Evolutionary conservation across 805 yeast species (phyloP).

Genomic region (Wickerhamomyces xylosicus): DNA sequence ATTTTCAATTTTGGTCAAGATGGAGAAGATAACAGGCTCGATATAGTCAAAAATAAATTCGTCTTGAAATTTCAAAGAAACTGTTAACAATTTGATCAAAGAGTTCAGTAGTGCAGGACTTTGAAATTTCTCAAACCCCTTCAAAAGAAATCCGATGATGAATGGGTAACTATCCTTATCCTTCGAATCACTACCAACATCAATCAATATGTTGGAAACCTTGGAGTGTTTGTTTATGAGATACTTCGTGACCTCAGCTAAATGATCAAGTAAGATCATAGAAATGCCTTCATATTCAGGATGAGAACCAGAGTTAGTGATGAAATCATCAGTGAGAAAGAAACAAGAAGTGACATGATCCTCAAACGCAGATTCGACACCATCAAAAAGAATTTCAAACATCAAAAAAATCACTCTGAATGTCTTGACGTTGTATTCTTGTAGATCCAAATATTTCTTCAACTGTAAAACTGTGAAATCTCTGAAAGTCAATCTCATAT

Average conservation of each 20-base stretch:
- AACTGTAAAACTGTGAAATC: conserved; percentile 38
- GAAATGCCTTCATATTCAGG: conserved; percentile 12
- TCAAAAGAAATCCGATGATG: conserved; percentile 14
- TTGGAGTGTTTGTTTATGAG: conserved; percentile 10
- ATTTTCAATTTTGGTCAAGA: conserved; percentile 13
- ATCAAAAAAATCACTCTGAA: conserved; percentile 34
- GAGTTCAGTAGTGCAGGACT: conserved; percentile 12
- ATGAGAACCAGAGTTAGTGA: conserved; percentile 4
- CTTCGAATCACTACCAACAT: conserved; percentile 1
- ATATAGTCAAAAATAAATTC: conserved; percentile 17
- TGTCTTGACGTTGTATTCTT: conserved; percentile 26
- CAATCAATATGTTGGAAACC: conserved; percentile 8
- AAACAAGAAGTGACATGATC: conserved; percentile 32
- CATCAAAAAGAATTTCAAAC: conserved; percentile 38
- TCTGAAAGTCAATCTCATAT: conserved; percentile 50
- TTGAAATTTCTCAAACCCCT: conserved; percentile 14
- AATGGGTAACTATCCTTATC: conserved; percentile 9
- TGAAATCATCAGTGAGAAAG: conserved; percentile 21
- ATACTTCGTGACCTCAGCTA: conserved; percentile 14
- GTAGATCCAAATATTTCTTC: conserved; percentile 32
- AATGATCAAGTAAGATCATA: conserved; percentile 15
- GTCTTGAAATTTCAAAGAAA: conserved; percentile 16
- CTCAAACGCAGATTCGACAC: conserved; percentile 44
- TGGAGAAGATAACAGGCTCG: conserved; percentile 13
- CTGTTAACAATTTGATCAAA: conserved; percentile 12